A percentile compares a stretch with the other conserved stretches of the same genome.
Conservation (phyloP, 371 early-diverging fungal genomes). For the Actinomortierella wolfii region DNA sequence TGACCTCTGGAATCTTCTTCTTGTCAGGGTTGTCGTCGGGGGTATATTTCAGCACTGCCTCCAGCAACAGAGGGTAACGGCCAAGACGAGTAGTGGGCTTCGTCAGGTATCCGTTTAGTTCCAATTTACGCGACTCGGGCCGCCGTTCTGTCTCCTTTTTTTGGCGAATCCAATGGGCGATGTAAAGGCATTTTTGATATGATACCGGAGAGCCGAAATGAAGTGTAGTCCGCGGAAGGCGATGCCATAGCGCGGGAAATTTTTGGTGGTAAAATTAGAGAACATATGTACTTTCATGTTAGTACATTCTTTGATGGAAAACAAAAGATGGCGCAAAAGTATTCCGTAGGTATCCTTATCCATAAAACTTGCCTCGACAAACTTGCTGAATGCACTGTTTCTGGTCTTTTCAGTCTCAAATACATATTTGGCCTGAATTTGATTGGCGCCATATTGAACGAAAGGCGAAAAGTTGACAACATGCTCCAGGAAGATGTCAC, state of each 20-base stretch:
- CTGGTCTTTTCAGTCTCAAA: slow-evolving; percentile 78
- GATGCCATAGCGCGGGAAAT: too few relatives aligned
- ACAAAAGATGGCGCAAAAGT: slow-evolving; percentile 26
- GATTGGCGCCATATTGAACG: slow-evolving; percentile 89
- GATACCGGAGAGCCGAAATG: neutral
- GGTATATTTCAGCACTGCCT: slow-evolving; percentile 85
- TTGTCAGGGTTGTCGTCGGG: slow-evolving; percentile 83
- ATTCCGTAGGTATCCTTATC: too few relatives aligned
- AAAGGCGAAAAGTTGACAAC: slow-evolving; percentile 79
- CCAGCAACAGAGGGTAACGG: slow-evolving; percentile 85
- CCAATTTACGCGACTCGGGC: slow-evolving; percentile 83
- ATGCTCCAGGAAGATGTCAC: slow-evolving; percentile 82
- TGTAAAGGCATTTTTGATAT: neutral
- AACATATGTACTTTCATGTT: too few relatives aligned
- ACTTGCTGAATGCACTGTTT: slow-evolving; percentile 72
- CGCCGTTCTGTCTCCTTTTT: slow-evolving; percentile 69
- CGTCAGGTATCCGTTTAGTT: slow-evolving; percentile 81
- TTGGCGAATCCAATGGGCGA: too few relatives aligned
- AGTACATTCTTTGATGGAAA: slow-evolving; percentile 7
- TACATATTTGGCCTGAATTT: slow-evolving; percentile 80
- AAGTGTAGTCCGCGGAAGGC: neutral
- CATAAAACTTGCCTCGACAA: slow-evolving; percentile 61
- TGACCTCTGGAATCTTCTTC: slow-evolving; percentile 60
- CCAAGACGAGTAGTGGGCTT: slow-evolving; percentile 89
- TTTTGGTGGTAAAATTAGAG: too few relatives aligned